A percentile compares a stretch with the other conserved stretches of the same genome.
These are phyloP conservation scores for Leccinum pellstonianum DNA, from an alignment of 768 basidiomycete species.

Conservation along the genomic window DNA sequence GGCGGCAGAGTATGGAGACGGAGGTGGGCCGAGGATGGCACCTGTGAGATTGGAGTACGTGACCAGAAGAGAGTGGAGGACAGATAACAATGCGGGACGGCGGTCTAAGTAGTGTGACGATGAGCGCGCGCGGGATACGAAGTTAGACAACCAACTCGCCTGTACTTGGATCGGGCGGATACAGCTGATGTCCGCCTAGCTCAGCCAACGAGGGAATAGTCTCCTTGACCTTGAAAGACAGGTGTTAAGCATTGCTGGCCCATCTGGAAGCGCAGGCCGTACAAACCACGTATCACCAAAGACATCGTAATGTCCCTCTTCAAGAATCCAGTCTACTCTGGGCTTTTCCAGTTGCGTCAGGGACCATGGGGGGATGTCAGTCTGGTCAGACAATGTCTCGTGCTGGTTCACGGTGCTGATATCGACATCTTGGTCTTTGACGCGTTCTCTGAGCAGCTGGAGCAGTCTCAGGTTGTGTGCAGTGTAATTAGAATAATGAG, in stretches of 20 bases:
- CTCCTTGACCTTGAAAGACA: conserved; percentile 67
- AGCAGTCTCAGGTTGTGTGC: conserved; percentile 71
- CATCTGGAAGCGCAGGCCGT: conserved; percentile 33
- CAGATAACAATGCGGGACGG: conserved; percentile 66
- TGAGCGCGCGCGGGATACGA: conserved; percentile 4
- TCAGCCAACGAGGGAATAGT: conserved; percentile 80
- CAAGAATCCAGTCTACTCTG: conserved; percentile 86
- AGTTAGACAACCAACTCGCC: conserved; percentile 42
- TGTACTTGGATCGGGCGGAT: conserved; percentile 66
- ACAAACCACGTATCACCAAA: conserved; percentile 94
- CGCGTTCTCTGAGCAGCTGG: conserved; percentile 55
- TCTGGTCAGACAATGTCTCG: conserved; percentile 65
- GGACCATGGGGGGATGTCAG: conserved; percentile 76
- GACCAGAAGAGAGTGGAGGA: conserved; percentile 75
- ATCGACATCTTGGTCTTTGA: conserved; percentile 36
- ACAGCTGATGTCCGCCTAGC: conserved; percentile 76
- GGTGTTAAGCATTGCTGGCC: conserved; percentile 16
- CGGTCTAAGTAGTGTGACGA: conserved; percentile 51
- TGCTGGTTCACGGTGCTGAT: conserved; percentile 50
- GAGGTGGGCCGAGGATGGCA: conserved; percentile 66
- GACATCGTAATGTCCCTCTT: conserved; percentile 77
- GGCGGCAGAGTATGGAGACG: conserved; percentile 40
- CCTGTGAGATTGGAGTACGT: conserved; percentile 74
- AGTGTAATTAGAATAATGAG: conserved; percentile 78
- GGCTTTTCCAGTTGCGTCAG: conserved; percentile 79